A percentile compares a stretch with the other conserved stretches of the same genome.
phyloP scores from a whole-genome alignment of 495 filamentous ascomycete genomes.

The Xylaria intraflava region DNA sequence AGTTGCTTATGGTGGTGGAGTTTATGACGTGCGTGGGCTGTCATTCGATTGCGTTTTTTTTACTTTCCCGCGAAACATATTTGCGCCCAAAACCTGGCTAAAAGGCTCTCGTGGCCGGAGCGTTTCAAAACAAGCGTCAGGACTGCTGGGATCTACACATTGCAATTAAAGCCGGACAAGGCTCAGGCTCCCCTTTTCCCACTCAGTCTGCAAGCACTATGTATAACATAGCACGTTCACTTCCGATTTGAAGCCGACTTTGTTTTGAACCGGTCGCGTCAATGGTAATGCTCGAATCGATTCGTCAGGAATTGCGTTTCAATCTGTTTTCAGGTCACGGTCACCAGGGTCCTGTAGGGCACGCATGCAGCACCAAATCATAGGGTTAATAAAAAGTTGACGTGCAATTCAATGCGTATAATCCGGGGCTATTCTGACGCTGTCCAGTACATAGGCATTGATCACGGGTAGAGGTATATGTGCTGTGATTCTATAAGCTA shows the following conservation, averaged over 20 bases:
- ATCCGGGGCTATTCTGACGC: no score
- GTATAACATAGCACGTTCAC: slow-evolving; percentile 10
- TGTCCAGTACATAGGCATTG: no score
- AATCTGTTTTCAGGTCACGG: neutral
- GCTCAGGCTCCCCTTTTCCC: neutral
- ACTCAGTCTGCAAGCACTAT: neutral
- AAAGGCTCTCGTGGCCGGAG: neutral
- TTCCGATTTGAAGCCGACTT: neutral
- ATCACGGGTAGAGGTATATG: no score
- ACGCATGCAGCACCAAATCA: neutral
- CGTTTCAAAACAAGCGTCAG: neutral
- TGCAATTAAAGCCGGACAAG: neutral
- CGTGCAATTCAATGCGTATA: no score
- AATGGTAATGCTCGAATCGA: neutral
- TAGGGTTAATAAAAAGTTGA: neutral
- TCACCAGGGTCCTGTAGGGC: neutral
- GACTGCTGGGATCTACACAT: neutral
- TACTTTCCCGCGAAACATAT: neutral
- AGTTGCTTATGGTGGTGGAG: neutral
- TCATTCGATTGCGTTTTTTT: slow-evolving; percentile 6
- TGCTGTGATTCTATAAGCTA: no score
- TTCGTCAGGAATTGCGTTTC: neutral
- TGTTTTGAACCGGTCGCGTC: neutral
- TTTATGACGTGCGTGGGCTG: slow-evolving; percentile 3
- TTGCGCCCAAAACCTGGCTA: neutral